Evolutionary conservation across 352 stramenopile species (phyloP), one percentile per base, ranked within the genome.

Genomic region (Globisporangium emineosum): DNA sequence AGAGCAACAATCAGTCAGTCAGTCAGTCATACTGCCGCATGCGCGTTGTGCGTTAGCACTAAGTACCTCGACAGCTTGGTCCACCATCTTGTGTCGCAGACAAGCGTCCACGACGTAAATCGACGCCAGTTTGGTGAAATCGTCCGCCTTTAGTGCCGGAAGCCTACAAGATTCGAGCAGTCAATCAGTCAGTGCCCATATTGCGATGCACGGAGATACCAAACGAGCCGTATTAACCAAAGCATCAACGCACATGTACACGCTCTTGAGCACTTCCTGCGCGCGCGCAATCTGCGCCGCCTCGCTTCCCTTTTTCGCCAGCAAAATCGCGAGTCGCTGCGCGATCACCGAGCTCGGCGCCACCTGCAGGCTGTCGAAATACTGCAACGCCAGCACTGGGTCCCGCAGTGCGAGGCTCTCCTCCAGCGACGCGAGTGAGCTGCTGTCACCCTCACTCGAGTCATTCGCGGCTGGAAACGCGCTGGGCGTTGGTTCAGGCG

Each of bases 81-180:
- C 25, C 25, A 89, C 64, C 60, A 86, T 71, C 3, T 74, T 51
- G 47, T 81, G 67, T 6, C 73, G 66, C 29, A 89, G 57, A 72
- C 83, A 91, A 27, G 72, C 77, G 53, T 89, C 79, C n/a, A 85
- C 59, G 19, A 88, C 75, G 68, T 84, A 89, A 58, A 91, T 90
- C 27, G 69, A 77, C 45, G 83, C 83, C 37, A 91, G 59, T 49
- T 85, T 83, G 56, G 80, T 91, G 17, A 72, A 69, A 51, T 91
- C 83, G 60, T 88, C 79, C n/a, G 68, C 56, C n/a, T 72, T 17
- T n/a, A 89, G 79, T 19, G 62, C 30, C 19, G 78, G 68, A 8
- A 43, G 33, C 33, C 72, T 77, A 54, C 13, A 35, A 8, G 7
- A 8, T 9, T 30, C 19, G 33, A n/a, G n/a, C 51, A 51, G 42